Base-by-base conservation (phyloP, 441 rosid genomes). In the Populus hybrid region DNA sequence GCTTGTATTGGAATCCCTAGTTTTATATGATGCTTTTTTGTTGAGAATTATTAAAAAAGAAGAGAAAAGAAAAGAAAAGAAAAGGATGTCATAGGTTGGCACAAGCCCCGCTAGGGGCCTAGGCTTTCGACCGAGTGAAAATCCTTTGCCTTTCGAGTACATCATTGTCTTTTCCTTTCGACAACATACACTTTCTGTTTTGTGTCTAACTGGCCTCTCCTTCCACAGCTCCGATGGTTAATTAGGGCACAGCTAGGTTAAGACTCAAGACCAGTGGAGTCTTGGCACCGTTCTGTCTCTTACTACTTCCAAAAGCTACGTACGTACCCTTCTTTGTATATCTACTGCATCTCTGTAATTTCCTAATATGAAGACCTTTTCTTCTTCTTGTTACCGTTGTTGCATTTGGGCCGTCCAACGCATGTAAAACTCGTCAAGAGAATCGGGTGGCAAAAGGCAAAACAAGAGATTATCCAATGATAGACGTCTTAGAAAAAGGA, bases 381-480 rank as follows among this genome's bases (percentile, higher is more conserved):
- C 46, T 19, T 67, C 7, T 34, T 32, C n/a, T 67, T 67, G 36
- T 30, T 34, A 30, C 71, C 71, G 21, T 68, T 24, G 24, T 24
- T 68, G 59, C 67, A 11, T 61, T 7, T 24, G 64, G 32, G 73
- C 67, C 53, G 69, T 76, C 69, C 40, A 68, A 70, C 26, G 26
- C 19, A 46, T 0, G 57, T 9, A 75, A 9, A 26, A 5, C 7
- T 34, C 6, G 1, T 23, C 28, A 28, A 68, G 32, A 50, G n/a
- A 21, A 19, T 9, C 1, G 64, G 69, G 72, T 11, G 34, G 18
- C 70, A 70, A 61, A 38, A 59, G 23, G 69, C 40, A 36, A 69
- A 68, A 18, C 24, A 16, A 32, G 59, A 77, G 82, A 83, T 80
- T 80, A 74, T 72, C 74, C 26, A 78, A 86, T 83, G 76, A 83